Conservation (phyloP, 306 rosid species). For the Ziziphus jujuba region DNA sequence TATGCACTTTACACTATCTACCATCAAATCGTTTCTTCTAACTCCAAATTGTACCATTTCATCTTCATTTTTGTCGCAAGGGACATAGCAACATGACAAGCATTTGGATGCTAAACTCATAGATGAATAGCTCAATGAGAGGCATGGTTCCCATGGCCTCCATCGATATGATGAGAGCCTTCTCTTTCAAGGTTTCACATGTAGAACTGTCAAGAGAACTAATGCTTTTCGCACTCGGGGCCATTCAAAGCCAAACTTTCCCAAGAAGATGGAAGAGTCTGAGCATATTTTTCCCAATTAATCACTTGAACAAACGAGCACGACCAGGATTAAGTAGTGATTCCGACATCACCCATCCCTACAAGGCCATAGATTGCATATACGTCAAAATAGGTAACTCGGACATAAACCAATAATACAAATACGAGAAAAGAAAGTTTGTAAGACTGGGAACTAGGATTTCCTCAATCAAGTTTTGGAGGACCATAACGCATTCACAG, state of each 20-base stretch:
- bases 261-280: conserved; percentile 22
- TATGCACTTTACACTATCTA: conserved; percentile 17
- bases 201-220: not conserved
- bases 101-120: not conserved
- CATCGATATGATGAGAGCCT: not conserved
- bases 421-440: not conserved
- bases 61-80: conserved; percentile 21
- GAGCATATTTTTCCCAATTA: conserved; percentile 26
- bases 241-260: conserved; percentile 25
- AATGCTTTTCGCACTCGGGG: conserved; percentile 12
- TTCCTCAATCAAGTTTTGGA: too few relatives aligned
- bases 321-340: conserved; percentile 94
- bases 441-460: too few relatives aligned
- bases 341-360: conserved; percentile 98
- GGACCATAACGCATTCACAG: too few relatives aligned
- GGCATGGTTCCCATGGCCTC: conserved; percentile 26
- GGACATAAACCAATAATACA: conserved; percentile 7
- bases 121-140: conserved; percentile 22
- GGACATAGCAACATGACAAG: not conserved
- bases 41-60: conserved; percentile 19
- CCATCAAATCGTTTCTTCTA: conserved; percentile 14
- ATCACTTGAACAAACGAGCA: conserved; percentile 63
- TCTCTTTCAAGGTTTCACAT: conserved; percentile 4
- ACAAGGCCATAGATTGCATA: conserved; percentile 21
- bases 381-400: not conserved